Evolutionary conservation across 2,329 filamentous ascomycete genomes (phyloP).

Genomic region (Pseudogymnoascus pannorum): DNA sequence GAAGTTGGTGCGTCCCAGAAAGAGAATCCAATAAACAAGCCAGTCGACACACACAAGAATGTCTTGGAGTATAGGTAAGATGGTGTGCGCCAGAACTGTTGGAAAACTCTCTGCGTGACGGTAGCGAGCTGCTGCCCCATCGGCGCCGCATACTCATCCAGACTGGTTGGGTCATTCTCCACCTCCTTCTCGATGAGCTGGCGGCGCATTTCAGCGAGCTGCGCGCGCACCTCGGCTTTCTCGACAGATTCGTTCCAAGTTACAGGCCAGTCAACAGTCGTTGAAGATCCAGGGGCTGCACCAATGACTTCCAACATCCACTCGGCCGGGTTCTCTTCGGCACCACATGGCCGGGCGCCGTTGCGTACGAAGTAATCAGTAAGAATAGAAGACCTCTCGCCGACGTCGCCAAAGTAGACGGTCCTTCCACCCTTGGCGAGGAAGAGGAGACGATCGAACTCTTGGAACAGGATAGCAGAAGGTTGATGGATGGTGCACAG

Average conservation of each 20-base stretch:
- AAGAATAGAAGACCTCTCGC: conserved; percentile 59
- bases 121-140: conserved; percentile 44
- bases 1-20: conserved; percentile 56
- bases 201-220: conserved; percentile 46
- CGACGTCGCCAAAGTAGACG: conserved; percentile 77
- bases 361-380: conserved; percentile 71
- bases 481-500: conserved; percentile 98
- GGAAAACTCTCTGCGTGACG: conserved; percentile 51
- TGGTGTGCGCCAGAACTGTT: conserved; percentile 58
- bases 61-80: conserved; percentile 41
- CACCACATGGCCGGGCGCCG: conserved; percentile 56
- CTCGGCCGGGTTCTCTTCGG: conserved; percentile 71
- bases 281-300: conserved; percentile 49
- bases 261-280: conserved; percentile 54
- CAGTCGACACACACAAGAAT: conserved; percentile 34
- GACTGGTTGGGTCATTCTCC: conserved; percentile 21
- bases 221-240: conserved; percentile 30
- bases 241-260: conserved; percentile 51
- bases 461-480: conserved; percentile 90
- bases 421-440: conserved; percentile 68
- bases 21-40: conserved; percentile 60
- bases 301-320: conserved; percentile 63
- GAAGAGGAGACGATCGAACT: conserved; percentile 77
- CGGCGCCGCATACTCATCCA: conserved; percentile 56
- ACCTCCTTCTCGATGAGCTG: conserved; percentile 30